Evolutionary conservation across 2,329 filamentous ascomycete genomes (phyloP).

Genomic region (Pseudogymnoascus sp.): DNA sequence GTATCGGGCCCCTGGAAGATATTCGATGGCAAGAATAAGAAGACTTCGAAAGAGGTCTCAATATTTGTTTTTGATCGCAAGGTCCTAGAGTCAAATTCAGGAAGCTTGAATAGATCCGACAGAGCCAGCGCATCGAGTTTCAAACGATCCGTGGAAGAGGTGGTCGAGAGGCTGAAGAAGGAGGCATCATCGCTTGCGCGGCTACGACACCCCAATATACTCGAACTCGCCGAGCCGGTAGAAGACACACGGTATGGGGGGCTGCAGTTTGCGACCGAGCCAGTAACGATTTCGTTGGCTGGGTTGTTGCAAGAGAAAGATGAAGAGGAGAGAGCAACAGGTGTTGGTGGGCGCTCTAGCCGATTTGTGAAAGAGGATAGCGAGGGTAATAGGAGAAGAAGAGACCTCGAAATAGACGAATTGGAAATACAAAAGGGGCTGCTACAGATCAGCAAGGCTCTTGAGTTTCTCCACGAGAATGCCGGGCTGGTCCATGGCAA

Average conservation of each 20-base stretch:
- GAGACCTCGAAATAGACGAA: constrained; percentile 91
- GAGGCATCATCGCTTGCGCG: constrained; percentile 85
- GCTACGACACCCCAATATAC: constrained; percentile 80
- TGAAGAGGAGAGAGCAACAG: constrained; percentile 66
- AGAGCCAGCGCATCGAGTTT: constrained; percentile 52
- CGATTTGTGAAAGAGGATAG: constrained; percentile 75
- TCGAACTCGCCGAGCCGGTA: constrained; percentile 89
- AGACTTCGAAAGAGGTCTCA: constrained; percentile 78
- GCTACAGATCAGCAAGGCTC: constrained; percentile 83
- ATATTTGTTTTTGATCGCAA: constrained; percentile 95
- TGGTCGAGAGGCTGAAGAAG: constrained; percentile 82
- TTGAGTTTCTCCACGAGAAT: constrained; percentile 94
- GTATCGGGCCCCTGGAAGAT: constrained; percentile 93
- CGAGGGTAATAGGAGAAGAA: constrained; percentile 62
- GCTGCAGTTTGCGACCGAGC: constrained; percentile 91
- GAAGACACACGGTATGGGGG: constrained; percentile 89
- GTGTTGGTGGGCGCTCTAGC: constrained; percentile 63
- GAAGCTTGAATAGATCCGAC: constrained; percentile 50
- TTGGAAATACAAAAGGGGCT: constrained; percentile 95
- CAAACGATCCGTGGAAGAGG: constrained; percentile 80
- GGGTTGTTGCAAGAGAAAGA: constrained; percentile 82
- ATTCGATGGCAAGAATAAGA: constrained; percentile 95
- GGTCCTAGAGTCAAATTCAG: constrained; percentile 63
- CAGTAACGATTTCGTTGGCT: constrained; percentile 80
- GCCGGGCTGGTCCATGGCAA: constrained; percentile 92